Evolutionary conservation across 768 basidiomycete genomes (phyloP).

Genomic region (Mycena kentingensis): DNA sequence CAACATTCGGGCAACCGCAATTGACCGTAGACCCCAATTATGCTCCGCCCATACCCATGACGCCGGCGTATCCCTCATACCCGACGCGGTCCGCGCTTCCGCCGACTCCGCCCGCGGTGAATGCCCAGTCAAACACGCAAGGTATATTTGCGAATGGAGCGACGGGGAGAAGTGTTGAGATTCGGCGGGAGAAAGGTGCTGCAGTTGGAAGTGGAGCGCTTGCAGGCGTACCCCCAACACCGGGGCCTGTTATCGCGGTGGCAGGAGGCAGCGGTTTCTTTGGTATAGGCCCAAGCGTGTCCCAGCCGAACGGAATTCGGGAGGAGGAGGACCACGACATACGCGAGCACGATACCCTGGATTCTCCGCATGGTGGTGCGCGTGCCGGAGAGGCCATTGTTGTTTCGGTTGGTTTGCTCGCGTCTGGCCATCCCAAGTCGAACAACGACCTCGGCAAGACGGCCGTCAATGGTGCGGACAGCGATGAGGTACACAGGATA

Average conservation of each 20-base stretch:
- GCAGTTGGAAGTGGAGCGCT: conserved; percentile 34
- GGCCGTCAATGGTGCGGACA: conserved; percentile 20
- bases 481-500: conserved; percentile 47
- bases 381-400: conserved; percentile 59
- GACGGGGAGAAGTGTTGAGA: conserved; percentile 52
- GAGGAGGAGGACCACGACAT: conserved; percentile 32
- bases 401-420: conserved; percentile 64
- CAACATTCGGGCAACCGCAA: conserved; percentile 54
- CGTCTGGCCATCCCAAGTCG: conserved; percentile 23
- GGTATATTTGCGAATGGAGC: conserved; percentile 52
- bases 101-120: conserved; percentile 57
- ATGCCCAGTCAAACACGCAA: conserved; percentile 52
- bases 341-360: conserved; percentile 6
- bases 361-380: conserved; percentile 4
- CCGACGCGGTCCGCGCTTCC: conserved; percentile 48
- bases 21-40: conserved; percentile 23
- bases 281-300: conserved; percentile 15
- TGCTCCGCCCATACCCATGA: conserved; percentile 44
- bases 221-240: conserved; percentile 48
- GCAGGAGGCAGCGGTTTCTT: conserved; percentile 35
- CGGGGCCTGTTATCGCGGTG: conserved; percentile 53
- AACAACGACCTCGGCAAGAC: conserved; percentile 25
- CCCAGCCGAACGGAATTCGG: conserved; percentile 29
- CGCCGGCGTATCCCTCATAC: conserved; percentile 76
- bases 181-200: conserved; percentile 58